Percentiles rank a stretch among this genome's conserved stretches.
phyloP scores from a whole-genome alignment of 2,329 filamentous ascomycete genomes.

The Tolypocladium ovalisporum region DNA sequence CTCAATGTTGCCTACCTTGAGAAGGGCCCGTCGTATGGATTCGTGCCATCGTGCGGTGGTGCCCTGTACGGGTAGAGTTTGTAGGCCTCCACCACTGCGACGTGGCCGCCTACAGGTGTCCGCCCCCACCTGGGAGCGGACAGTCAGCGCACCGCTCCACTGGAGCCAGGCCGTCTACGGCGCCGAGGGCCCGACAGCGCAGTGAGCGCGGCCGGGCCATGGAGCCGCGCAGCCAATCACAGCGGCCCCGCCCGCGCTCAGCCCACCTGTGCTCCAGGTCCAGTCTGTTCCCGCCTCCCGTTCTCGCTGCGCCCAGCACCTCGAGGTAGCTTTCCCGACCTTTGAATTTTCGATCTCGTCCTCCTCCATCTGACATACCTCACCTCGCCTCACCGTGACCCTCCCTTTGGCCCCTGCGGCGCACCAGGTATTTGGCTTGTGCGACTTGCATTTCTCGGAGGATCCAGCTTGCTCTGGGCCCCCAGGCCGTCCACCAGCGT shows the following conservation, averaged over 20 bases:
- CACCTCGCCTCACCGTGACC: not conserved
- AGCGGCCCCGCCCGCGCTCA: not conserved
- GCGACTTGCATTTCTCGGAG: not conserved
- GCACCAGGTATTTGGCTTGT: not conserved
- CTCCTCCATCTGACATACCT: not conserved
- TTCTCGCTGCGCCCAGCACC: not conserved
- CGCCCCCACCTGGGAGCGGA: not conserved
- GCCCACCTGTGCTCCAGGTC: not conserved
- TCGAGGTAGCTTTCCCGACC: not conserved
- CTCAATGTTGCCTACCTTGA: too few species aligned
- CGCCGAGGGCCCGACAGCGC: not conserved
- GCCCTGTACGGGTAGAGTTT: not conserved
- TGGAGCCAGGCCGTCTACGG: not conserved
- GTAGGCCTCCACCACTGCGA: not conserved
- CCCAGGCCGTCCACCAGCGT: not conserved
- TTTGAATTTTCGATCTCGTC: not conserved
- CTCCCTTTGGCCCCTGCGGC: not conserved
- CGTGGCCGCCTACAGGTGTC: too few species aligned
- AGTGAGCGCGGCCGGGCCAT: not conserved
- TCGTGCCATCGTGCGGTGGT: too few species aligned
- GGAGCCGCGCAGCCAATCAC: not conserved
- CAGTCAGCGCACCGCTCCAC: not conserved
- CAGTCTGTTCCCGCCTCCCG: not conserved
- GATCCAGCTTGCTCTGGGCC: not conserved
- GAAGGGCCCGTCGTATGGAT: not conserved